Base-by-base conservation (phyloP, 129 eudicot species). In the Flaveria robusta region DNA sequence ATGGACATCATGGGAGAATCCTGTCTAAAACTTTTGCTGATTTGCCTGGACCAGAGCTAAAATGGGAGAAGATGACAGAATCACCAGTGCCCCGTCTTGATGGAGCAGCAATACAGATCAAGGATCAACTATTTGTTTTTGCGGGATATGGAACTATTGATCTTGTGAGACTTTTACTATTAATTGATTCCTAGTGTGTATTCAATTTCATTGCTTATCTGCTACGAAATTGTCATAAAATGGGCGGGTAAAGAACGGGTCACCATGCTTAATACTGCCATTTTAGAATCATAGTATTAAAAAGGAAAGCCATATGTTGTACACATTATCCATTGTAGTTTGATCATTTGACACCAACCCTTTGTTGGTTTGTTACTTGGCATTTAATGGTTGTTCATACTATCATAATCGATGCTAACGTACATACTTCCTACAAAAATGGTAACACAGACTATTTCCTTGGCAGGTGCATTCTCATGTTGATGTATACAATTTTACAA, bases 101-200 rank as follows among this genome's bases (percentile, higher is more conserved):
- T 78, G 99, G 99, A 8, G 96, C 97, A 45, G 96, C 99, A 11
- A 74, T 94, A 29, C 99, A 94, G 75, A 91, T 94, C 77, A 85
- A 91, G 60, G 84, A 94, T 77, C 87, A 82, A 54, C 86, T 94
- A 49, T 94, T 68, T 66, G 99, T 94, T 46, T 94, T 94, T 81
- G 97, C 99, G 37, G 99, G 99, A 79, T 94, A 94, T 73, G 99
- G 94, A 79, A 91, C 91, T 68, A 94, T 94, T 78, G 93, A 94
- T 79, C 50, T 70, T 62, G 98, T 93, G 34, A 90, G 89, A 74
- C 37, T 19, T 9, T 74, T 72, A 9, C 47, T 70, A 8, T 27
- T 66, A 56, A 5, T 68, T 73, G 5, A 13, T 16, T 29, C 51
- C 45, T 14, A 14, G 24, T 14, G 55, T 49, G 3, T 14, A 16